Conservation (phyloP, 306 rosid species). For the Urtica urens region DNA sequence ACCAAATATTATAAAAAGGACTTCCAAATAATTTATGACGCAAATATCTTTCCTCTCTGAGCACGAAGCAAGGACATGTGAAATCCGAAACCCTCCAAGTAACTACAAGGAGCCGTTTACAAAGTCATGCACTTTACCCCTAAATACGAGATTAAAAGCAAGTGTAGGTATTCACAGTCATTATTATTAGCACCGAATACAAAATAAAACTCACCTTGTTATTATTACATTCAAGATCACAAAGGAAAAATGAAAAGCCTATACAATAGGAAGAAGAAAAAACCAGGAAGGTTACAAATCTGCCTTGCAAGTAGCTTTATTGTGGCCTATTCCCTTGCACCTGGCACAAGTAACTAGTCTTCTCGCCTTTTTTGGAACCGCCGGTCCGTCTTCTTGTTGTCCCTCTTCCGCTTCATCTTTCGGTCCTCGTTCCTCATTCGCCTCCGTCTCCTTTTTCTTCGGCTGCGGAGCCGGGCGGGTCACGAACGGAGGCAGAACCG, state of each 20-base stretch:
- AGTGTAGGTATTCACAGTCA: neutral
- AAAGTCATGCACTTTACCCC: neutral
- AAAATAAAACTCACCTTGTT: no score
- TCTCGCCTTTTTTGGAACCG: neutral
- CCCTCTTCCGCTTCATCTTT: slow-evolving; percentile 12
- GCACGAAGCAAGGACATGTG: no score
- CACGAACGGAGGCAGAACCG: slow-evolving; percentile 39
- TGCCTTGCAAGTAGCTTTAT: slow-evolving; percentile 43
- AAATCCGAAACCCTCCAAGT: no score
- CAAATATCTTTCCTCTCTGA: no score
- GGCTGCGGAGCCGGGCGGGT: slow-evolving; percentile 19
- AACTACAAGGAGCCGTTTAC: no score
- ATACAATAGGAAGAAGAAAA: no score
- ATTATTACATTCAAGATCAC: no score
- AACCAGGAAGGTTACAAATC: neutral
- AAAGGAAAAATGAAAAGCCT: neutral
- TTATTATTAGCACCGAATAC: neutral
- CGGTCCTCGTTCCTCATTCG: slow-evolving; percentile 24
- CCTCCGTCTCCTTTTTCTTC: slow-evolving; percentile 21
- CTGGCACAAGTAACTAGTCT: slow-evolving; percentile 31
- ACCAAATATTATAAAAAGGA: no score
- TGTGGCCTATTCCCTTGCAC: slow-evolving; percentile 41
- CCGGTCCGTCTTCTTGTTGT: slow-evolving; percentile 11
- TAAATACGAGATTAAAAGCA: neutral
- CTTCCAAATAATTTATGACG: no score